A percentile compares a stretch with the other conserved stretches of the same genome.
Evolutionary conservation across 371 early-diverging fungal species (phyloP).

Genomic region (Mortierella sp.): DNA sequence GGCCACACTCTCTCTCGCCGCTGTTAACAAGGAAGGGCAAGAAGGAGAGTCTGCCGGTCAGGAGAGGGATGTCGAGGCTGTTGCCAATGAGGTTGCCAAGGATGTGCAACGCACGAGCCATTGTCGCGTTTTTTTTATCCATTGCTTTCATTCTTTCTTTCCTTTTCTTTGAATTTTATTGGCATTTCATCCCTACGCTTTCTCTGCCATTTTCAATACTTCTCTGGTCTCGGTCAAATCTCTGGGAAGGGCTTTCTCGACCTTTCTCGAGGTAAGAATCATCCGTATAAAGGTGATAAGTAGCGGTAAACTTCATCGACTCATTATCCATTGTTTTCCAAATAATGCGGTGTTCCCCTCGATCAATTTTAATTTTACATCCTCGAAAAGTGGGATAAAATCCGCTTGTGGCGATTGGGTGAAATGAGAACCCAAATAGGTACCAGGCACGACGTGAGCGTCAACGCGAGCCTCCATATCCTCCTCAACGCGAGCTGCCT

Average conservation of each 20-base stretch:
- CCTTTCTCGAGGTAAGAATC: neutral
- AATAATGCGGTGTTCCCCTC: slow-evolving; percentile 1
- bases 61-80: too few species aligned
- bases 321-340: slow-evolving; percentile 1
- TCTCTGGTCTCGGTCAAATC: neutral
- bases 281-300: too few species aligned
- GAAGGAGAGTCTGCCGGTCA: too few species aligned
- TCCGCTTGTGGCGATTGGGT: neutral
- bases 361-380: slow-evolving; percentile 2
- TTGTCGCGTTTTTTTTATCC: neutral
- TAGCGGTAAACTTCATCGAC: neutral
- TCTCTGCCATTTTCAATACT: neutral
- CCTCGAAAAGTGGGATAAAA: neutral
- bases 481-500: neutral
- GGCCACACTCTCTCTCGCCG: too few species aligned
- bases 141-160: neutral
- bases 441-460: too few species aligned
- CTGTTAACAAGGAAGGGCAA: too few species aligned
- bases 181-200: neutral
- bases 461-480: neutral
- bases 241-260: neutral
- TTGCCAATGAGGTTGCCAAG: too few species aligned
- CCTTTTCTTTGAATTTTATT: too few species aligned
- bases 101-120: neutral
- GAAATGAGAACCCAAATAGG: neutral